These are phyloP conservation scores for Dendrobium catenatum DNA, from an alignment of 106 monocot genomes.

Conservation along the genomic window DNA sequence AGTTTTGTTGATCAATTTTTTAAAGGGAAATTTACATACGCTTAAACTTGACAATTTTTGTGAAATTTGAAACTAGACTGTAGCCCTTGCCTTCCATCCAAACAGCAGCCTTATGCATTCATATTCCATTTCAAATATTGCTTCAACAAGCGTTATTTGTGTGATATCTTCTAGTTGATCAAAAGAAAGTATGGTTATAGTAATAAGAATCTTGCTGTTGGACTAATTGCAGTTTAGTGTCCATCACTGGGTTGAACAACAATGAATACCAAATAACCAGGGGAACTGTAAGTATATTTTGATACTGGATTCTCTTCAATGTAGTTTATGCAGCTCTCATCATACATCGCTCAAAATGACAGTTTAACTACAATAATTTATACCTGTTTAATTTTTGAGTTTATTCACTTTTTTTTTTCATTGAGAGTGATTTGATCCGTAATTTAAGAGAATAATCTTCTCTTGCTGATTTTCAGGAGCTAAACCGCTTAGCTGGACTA, in stretches of 20 bases:
- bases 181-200: background rate
- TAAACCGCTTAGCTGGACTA: constrained; percentile 60
- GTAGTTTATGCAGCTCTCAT: background rate
- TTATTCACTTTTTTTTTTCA: background rate
- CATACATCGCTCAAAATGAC: background rate
- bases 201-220: background rate
- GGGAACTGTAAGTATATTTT: constrained; percentile 44
- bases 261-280: constrained; percentile 94
- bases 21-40: no score
- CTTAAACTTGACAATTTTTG: background rate
- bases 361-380: background rate
- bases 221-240: constrained; percentile 55
- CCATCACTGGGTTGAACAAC: constrained; percentile 88
- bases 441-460: background rate
- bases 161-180: background rate
- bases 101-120: no score
- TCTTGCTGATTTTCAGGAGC: constrained; percentile 36
- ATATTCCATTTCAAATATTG: background rate
- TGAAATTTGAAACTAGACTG: background rate
- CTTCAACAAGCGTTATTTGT: background rate
- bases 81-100: no score
- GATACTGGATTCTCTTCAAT: background rate
- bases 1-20: no score
- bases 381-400: background rate
- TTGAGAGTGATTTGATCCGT: background rate